Evolutionary conservation across 805 yeast species (phyloP).

Genomic region (Lipomyces starkeyi): DNA sequence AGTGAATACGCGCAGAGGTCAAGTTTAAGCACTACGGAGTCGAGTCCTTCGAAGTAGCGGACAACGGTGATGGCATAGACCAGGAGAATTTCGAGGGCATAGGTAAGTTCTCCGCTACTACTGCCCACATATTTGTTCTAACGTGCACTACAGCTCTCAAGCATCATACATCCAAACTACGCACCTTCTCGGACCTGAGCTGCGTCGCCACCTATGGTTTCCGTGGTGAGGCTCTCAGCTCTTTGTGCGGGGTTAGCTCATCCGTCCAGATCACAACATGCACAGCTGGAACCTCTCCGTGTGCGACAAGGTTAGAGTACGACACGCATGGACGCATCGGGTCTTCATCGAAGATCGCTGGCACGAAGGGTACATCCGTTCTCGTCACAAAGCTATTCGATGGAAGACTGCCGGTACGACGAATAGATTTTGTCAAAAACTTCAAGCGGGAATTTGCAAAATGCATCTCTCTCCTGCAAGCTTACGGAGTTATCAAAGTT

Average conservation of each 20-base stretch:
- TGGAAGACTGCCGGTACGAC: conserved; percentile 74
- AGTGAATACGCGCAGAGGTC: conserved; percentile 53
- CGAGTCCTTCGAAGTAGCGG: conserved; percentile 70
- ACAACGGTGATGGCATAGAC: conserved; percentile 75
- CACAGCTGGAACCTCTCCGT: conserved; percentile 53
- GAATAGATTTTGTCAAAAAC: conserved; percentile 72
- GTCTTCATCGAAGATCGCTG: conserved; percentile 50
- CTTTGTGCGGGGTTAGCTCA: conserved; percentile 56
- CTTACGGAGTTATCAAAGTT: conserved; percentile 67
- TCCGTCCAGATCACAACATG: conserved; percentile 58
- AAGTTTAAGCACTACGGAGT: conserved; percentile 73
- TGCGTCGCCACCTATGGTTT: conserved; percentile 62
- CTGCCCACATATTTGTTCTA: not conserved
- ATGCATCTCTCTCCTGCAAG: conserved; percentile 65
- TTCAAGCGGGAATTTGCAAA: conserved; percentile 73
- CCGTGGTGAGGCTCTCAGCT: conserved; percentile 71
- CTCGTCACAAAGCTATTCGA: conserved; percentile 64
- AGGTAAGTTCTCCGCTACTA: conserved; percentile 42
- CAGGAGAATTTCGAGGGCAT: conserved; percentile 55
- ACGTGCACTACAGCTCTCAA: conserved; percentile 43
- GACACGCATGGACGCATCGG: conserved; percentile 60
- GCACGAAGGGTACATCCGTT: conserved; percentile 74
- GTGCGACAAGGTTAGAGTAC: conserved; percentile 62
- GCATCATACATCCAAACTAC: conserved; percentile 63
- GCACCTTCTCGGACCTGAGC: conserved; percentile 49